phyloP scores from a whole-genome alignment of 2,329 filamentous ascomycete genomes.

The Nigrospora oryzae region DNA sequence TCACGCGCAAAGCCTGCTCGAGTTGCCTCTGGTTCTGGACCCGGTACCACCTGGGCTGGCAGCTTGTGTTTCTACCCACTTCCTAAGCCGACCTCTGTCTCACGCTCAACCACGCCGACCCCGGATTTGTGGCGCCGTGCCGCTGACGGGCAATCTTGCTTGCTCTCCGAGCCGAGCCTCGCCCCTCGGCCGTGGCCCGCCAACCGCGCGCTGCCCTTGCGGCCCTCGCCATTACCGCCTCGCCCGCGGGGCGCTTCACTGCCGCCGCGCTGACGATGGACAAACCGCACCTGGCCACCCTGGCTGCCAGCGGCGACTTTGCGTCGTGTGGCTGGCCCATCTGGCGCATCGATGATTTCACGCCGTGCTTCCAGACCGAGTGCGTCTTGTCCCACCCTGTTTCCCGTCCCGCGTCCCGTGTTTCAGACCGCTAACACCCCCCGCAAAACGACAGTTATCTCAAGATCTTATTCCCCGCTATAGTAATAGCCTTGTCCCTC shows the following conservation, averaged over 20 bases:
- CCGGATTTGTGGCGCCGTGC: too few species aligned
- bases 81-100: too few species aligned
- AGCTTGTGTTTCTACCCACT: too few species aligned
- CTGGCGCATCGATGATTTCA: slow-evolving; percentile 58
- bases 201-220: too few species aligned
- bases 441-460: slow-evolving; percentile 52
- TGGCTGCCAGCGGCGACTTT: slow-evolving; percentile 19
- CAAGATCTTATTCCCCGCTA: slow-evolving; percentile 69
- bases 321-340: slow-evolving; percentile 48
- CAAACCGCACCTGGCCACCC: background rate
- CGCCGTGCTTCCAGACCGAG: slow-evolving; percentile 57
- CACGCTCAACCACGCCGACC: too few species aligned
- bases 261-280: background rate
- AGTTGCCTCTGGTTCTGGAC: too few species aligned
- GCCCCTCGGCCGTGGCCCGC: too few species aligned
- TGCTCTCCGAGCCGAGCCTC: too few species aligned
- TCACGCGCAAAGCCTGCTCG: too few species aligned
- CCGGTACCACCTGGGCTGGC: too few species aligned
- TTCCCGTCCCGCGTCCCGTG: background rate
- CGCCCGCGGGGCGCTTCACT: background rate
- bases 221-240: background rate
- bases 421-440: slow-evolving; percentile 3
- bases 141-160: too few species aligned
- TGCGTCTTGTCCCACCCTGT: slow-evolving; percentile 39
- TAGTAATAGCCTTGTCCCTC: slow-evolving; percentile 62